A percentile compares a stretch with the other conserved stretches of the same genome.
Conservation (phyloP, 768 basidiomycete species). For the Strobilomyces confusus region DNA sequence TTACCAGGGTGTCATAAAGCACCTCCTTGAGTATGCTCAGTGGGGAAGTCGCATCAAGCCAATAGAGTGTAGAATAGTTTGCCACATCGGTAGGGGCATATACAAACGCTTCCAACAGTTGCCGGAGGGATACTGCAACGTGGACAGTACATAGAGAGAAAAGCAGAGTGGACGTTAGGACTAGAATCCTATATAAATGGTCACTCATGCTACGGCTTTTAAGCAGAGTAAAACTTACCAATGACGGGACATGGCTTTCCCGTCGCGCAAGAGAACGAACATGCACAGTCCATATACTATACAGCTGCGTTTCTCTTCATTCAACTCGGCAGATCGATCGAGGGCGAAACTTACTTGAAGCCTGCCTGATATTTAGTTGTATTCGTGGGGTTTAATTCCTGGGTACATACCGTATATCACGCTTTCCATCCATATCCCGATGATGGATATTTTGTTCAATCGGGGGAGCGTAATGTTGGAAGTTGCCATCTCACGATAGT, state of each 20-base stretch:
- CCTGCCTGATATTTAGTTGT: background rate
- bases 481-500: background rate
- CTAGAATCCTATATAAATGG: background rate
- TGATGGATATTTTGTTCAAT: background rate
- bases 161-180: background rate
- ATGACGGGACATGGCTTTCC: background rate
- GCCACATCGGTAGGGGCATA: background rate
- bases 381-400: background rate
- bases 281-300: background rate
- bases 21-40: background rate
- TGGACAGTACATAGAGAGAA: background rate
- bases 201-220: background rate
- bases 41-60: background rate
- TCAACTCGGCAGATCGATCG: background rate
- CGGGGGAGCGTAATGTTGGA: background rate
- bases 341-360: background rate
- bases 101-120: background rate
- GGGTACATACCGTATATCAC: background rate
- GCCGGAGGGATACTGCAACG: background rate
- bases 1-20: background rate
- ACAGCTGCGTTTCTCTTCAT: background rate
- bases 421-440: constrained; percentile 1
- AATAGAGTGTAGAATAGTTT: background rate
- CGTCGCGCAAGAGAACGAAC: constrained; percentile 1
- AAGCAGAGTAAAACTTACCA: background rate